Evolutionary conservation across 257 asterid species (phyloP).

Genomic region (Craterostigma plantagineum): DNA sequence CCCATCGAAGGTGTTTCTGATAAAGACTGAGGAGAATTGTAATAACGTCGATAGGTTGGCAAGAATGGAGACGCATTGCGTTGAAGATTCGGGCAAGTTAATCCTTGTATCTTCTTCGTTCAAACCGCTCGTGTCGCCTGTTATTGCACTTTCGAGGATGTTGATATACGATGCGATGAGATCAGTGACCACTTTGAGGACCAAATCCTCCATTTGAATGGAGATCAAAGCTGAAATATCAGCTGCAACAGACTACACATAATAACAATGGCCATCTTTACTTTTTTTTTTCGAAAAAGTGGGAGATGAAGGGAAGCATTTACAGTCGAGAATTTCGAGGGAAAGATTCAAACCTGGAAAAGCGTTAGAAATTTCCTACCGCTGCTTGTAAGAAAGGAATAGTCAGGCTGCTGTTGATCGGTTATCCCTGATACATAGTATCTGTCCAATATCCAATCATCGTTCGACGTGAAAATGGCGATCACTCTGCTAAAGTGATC

Average conservation of each 20-base stretch:
- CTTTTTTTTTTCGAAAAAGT: too few relatives aligned
- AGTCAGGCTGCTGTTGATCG: conserved; percentile 24
- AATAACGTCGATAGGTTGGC: conserved; percentile 34
- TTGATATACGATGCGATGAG: conserved; percentile 25
- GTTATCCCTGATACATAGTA: conserved; percentile 35
- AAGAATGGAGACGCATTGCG: conserved; percentile 35
- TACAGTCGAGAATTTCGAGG: conserved; percentile 1
- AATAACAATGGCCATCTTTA: neutral
- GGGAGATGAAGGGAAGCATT: too few relatives aligned
- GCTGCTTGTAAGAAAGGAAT: conserved; percentile 45
- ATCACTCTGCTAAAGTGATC: conserved; percentile 42
- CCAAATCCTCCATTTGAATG: conserved; percentile 41
- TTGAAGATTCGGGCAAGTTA: conserved; percentile 20
- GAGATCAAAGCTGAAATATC: conserved; percentile 32
- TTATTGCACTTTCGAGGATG: conserved; percentile 32
- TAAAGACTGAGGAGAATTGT: conserved; percentile 22
- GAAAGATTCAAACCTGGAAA: conserved; percentile 39
- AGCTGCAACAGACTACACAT: conserved; percentile 22
- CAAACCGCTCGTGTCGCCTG: conserved; percentile 10
- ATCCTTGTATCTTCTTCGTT: conserved; percentile 17
- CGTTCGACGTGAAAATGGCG: conserved; percentile 35
- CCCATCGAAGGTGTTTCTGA: conserved; percentile 22
- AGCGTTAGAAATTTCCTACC: conserved; percentile 54
- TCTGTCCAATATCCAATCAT: conserved; percentile 45
- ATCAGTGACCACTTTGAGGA: conserved; percentile 38